Conservation (phyloP, 805 yeast species). For the Candida easanensis region DNA sequence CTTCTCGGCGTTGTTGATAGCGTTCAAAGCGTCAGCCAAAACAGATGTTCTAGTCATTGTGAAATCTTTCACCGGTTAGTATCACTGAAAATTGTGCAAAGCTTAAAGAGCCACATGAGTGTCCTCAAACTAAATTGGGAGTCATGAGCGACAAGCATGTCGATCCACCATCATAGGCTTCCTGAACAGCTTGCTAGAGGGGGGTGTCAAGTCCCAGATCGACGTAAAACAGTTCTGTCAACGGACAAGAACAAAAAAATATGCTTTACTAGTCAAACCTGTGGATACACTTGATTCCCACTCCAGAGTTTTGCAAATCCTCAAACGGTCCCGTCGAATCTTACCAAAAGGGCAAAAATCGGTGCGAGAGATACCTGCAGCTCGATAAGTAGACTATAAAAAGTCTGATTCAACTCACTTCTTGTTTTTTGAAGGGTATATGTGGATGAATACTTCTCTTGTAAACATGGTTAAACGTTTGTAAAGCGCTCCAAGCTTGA, state of each 20-base stretch:
- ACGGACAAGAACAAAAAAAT: slow-evolving; percentile 17
- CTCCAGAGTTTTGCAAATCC: slow-evolving; percentile 28
- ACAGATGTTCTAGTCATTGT: slow-evolving; percentile 96
- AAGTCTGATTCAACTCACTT: background rate
- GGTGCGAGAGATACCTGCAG: slow-evolving; percentile 19
- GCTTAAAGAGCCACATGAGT: slow-evolving; percentile 42
- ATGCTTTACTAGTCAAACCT: slow-evolving; percentile 14
- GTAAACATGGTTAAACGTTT: background rate
- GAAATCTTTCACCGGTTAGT: slow-evolving; percentile 10
- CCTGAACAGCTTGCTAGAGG: slow-evolving; percentile 18
- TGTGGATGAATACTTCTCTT: background rate
- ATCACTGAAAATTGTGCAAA: slow-evolving; percentile 1
- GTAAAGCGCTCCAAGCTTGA: background rate
- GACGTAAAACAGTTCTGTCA: slow-evolving; percentile 21
- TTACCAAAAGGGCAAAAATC: background rate
- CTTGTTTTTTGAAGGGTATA: background rate
- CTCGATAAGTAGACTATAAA: slow-evolving; percentile 15
- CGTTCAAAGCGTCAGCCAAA: slow-evolving; percentile 96
- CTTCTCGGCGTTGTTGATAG: slow-evolving; percentile 98
- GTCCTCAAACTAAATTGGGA: slow-evolving; percentile 32
- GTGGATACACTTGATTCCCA: slow-evolving; percentile 31
- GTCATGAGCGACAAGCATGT: slow-evolving; percentile 38
- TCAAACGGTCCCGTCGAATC: slow-evolving; percentile 7
- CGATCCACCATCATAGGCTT: background rate
- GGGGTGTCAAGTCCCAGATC: slow-evolving; percentile 29